Conservation (phyloP, 192 early-diverging fungal genomes). For the Anaeromyces robustus region DNA sequence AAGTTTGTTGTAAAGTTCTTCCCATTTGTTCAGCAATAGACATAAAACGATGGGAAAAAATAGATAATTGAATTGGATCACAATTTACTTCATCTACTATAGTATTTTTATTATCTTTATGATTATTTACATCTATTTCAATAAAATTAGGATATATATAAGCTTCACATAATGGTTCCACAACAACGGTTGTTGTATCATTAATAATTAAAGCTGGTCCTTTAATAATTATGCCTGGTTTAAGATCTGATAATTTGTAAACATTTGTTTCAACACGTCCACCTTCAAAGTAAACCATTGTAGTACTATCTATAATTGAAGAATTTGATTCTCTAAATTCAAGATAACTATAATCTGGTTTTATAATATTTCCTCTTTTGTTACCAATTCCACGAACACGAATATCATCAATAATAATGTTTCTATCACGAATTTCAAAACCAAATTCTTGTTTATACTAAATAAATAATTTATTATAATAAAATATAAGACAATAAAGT, state of each 20-base stretch:
- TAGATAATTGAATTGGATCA: conserved; percentile 80
- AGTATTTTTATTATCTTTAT: not conserved
- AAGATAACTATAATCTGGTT: conserved; percentile 5
- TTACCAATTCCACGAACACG: conserved; percentile 72
- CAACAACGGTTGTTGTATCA: conserved; percentile 67
- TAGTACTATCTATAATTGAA: not conserved
- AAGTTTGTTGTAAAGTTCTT: conserved; percentile 79
- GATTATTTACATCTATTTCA: conserved; percentile 10
- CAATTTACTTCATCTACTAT: conserved; percentile 20
- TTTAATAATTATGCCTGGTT: conserved; percentile 42
- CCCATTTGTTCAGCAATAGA: conserved; percentile 97
- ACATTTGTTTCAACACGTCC: conserved; percentile 51
- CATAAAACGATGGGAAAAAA: conserved; percentile 96
- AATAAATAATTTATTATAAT: too few species aligned
- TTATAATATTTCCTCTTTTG: conserved; percentile 10
- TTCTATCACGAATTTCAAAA: conserved; percentile 68
- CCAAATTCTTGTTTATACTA: conserved; percentile 89
- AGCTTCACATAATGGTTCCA: conserved; percentile 67
- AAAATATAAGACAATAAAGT: too few species aligned
- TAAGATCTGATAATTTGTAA: conserved; percentile 43
- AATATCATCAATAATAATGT: conserved; percentile 78
- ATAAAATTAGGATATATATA: conserved; percentile 41
- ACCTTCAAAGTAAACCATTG: conserved; percentile 61
- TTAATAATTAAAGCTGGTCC: conserved; percentile 91
- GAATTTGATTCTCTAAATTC: conserved; percentile 13